Evolutionary conservation across 306 rosid genomes (phyloP).

Genomic region (Senna tora): DNA sequence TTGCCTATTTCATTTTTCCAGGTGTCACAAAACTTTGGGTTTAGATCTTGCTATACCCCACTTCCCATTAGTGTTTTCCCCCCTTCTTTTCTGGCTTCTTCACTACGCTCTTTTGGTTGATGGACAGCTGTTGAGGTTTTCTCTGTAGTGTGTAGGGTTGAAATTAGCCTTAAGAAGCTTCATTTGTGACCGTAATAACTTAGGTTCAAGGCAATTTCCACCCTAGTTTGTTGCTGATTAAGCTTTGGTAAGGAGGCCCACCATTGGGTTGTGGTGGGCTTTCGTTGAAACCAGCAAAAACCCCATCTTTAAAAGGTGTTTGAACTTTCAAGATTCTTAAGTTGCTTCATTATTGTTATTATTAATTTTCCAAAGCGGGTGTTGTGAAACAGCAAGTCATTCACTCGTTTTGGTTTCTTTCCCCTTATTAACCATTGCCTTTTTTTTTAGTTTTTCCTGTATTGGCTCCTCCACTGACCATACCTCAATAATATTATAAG

Average conservation of each 20-base stretch:
- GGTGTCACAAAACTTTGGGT: slow-evolving; percentile 47
- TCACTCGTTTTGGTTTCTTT: slow-evolving; percentile 29
- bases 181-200: slow-evolving; percentile 31
- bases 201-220: background rate
- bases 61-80: too few relatives aligned
- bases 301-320: slow-evolving; percentile 1
- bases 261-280: slow-evolving; percentile 85
- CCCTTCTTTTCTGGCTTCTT: too few relatives aligned
- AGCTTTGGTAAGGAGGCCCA: slow-evolving; percentile 66
- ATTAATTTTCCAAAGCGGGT: slow-evolving; percentile 36
- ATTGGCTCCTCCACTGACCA: slow-evolving; percentile 40
- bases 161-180: slow-evolving; percentile 3
- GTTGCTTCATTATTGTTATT: slow-evolving; percentile 40
- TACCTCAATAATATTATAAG: slow-evolving; percentile 32
- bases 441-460: slow-evolving; percentile 12
- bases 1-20: slow-evolving; percentile 42
- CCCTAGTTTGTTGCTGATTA: slow-evolving; percentile 48
- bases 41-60: too few relatives aligned
- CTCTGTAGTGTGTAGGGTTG: background rate
- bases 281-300: slow-evolving; percentile 50
- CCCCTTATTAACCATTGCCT: slow-evolving; percentile 33
- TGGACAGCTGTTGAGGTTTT: slow-evolving; percentile 51
- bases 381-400: slow-evolving; percentile 14
- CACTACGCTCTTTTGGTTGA: slow-evolving; percentile 23
- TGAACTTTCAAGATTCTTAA: slow-evolving; percentile 49